phyloP scores from a whole-genome alignment of 139 green algal genomes.

The Tetradesmus obliquus region DNA sequence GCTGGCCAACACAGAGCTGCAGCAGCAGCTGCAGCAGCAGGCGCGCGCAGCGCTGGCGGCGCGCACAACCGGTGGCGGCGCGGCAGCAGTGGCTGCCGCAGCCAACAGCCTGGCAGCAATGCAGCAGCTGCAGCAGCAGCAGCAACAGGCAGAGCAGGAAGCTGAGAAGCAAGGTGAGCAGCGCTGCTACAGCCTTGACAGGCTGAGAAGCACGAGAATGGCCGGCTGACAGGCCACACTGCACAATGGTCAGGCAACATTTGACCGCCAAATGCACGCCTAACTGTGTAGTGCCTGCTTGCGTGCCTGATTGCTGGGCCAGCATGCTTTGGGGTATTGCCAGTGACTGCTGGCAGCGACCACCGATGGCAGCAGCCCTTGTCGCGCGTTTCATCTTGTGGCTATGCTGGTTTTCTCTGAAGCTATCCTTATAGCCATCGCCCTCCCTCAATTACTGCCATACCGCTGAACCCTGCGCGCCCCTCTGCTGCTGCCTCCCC shows the following conservation, averaged over 20 bases:
- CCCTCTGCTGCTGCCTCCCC: background rate
- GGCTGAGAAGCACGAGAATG: too few relatives aligned
- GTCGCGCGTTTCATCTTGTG: too few relatives aligned
- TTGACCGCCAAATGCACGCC: too few relatives aligned
- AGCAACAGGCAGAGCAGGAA: background rate
- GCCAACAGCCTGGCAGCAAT: constrained; percentile 16
- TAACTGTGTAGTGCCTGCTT: background rate
- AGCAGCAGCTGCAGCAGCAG: constrained; percentile 43
- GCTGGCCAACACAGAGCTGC: constrained; percentile 48
- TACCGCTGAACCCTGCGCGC: background rate
- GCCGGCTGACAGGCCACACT: too few relatives aligned
- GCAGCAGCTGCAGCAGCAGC: constrained; percentile 49
- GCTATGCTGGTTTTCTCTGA: too few relatives aligned
- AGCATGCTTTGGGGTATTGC: background rate
- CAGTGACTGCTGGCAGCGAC: background rate
- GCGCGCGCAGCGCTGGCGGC: background rate
- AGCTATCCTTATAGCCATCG: background rate
- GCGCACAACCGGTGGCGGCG: background rate
- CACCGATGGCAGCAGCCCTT: background rate
- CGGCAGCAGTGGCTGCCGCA: constrained; percentile 22
- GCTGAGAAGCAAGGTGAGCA: constrained; percentile 14
- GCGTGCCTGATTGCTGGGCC: background rate
- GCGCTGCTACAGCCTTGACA: background rate
- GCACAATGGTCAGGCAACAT: too few relatives aligned
- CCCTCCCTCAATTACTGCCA: background rate